A percentile compares a stretch with the other conserved stretches of the same genome.
These are phyloP conservation scores for Domatiomyces globalis DNA, from an alignment of 2,329 filamentous ascomycete genomes.

Conservation along the genomic window DNA sequence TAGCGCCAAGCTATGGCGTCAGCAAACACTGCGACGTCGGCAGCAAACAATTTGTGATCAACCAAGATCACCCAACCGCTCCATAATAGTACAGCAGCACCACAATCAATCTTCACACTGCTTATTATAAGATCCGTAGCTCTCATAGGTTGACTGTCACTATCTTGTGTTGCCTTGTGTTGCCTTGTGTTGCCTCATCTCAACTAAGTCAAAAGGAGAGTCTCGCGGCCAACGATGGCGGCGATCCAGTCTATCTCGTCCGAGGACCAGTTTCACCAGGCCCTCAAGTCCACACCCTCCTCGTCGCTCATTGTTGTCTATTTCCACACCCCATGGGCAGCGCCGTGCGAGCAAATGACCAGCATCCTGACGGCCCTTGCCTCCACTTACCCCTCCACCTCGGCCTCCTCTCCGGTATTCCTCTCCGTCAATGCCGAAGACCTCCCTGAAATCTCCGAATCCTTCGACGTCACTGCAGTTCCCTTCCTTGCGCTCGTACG, in stretches of 20 bases:
- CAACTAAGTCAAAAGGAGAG: background rate
- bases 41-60: background rate
- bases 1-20: background rate
- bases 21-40: background rate
- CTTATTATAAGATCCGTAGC: no score
- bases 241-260: constrained; percentile 63
- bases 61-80: no score
- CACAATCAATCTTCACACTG: no score
- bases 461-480: constrained; percentile 87
- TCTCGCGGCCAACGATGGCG: constrained; percentile 43
- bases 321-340: constrained; percentile 94
- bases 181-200: background rate
- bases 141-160: background rate
- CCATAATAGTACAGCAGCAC: no score
- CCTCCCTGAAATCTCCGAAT: constrained; percentile 76
- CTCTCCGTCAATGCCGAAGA: constrained; percentile 89
- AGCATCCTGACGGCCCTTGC: constrained; percentile 75
- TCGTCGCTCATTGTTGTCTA: constrained; percentile 70
- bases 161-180: background rate
- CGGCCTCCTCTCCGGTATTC: constrained; percentile 53
- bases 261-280: constrained; percentile 57
- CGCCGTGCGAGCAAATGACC: constrained; percentile 87
- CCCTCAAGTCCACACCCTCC: constrained; percentile 51
- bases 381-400: constrained; percentile 60
- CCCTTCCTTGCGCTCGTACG: constrained; percentile 78